Conservation (phyloP, 176 grass and related monocot species). For the Stipa capillata region DNA sequence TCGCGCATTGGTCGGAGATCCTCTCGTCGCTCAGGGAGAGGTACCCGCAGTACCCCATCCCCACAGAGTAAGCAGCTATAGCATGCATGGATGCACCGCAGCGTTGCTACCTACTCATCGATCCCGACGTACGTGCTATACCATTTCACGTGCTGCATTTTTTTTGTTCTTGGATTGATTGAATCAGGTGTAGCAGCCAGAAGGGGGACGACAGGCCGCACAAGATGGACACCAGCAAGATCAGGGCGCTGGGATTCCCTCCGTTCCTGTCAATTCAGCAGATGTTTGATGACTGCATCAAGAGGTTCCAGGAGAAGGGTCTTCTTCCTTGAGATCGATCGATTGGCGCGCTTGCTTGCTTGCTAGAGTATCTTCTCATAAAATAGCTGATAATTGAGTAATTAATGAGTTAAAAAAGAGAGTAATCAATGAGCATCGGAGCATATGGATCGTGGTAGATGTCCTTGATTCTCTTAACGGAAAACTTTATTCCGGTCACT, state of each 20-base stretch:
- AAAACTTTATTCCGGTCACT: too few species aligned
- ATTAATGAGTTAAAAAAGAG: too few species aligned
- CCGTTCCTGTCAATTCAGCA: constrained; percentile 2
- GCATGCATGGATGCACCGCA: neutral
- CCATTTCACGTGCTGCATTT: neutral
- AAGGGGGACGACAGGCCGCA: constrained; percentile 56
- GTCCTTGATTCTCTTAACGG: too few species aligned
- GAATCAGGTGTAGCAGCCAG: constrained; percentile 37
- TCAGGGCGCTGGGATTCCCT: neutral
- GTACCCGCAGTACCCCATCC: constrained; percentile 54
- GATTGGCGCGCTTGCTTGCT: too few species aligned
- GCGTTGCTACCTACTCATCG: neutral
- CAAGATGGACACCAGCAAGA: constrained; percentile 24
- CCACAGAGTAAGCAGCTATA: neutral
- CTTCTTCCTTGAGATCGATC: neutral
- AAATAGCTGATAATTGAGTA: too few species aligned
- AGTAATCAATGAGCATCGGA: too few species aligned
- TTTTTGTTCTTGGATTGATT: neutral
- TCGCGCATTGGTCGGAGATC: constrained; percentile 72
- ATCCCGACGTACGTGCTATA: neutral
- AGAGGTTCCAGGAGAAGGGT: constrained; percentile 7
- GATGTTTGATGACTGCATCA: constrained; percentile 20
- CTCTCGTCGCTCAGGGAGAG: constrained; percentile 41
- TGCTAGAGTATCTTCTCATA: too few species aligned
- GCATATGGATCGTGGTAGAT: too few species aligned